Evolutionary conservation across 2,329 filamentous ascomycete genomes (phyloP).

Genomic region (Sordariomycetes sp.): DNA sequence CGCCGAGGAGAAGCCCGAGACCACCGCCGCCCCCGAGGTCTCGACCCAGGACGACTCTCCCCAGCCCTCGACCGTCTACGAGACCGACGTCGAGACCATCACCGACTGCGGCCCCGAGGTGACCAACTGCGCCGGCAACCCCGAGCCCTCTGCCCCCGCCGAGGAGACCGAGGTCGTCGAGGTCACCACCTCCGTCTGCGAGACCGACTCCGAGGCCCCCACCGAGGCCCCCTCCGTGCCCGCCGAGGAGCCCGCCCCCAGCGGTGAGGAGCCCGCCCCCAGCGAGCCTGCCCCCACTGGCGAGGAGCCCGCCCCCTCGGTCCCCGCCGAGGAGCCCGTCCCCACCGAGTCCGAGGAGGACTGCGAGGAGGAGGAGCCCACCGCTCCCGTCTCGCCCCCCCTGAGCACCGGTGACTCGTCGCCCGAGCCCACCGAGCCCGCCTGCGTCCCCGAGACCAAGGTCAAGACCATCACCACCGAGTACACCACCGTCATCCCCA

Average conservation of each 20-base stretch:
- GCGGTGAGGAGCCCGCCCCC: conserved; percentile 7
- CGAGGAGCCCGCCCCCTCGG: neutral
- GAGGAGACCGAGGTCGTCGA: conserved; percentile 18
- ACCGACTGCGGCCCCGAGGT: conserved; percentile 47
- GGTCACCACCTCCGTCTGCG: conserved; percentile 26
- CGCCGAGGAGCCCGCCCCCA: conserved; percentile 6
- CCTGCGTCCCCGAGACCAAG: conserved; percentile 12
- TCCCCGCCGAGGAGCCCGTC: conserved; percentile 2
- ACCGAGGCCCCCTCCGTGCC: conserved; percentile 6
- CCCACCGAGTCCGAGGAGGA: conserved; percentile 7
- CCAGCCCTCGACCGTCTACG: conserved; percentile 33
- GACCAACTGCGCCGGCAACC: conserved; percentile 45
- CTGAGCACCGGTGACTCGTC: conserved; percentile 6
- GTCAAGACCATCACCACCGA: conserved; percentile 40
- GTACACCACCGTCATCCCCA: conserved; percentile 41
- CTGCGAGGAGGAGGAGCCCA: neutral
- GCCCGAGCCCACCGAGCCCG: conserved; percentile 6
- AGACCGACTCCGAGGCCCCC: conserved; percentile 11
- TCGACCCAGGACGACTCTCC: conserved; percentile 14
- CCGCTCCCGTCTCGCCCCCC: neutral
- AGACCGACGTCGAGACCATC: conserved; percentile 37
- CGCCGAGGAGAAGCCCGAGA: conserved; percentile 12
- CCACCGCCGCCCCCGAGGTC: conserved; percentile 31
- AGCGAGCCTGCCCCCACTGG: too few species aligned
- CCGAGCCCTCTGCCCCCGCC: conserved; percentile 20